These are phyloP conservation scores for Globisporangium cystogenes DNA, from an alignment of 352 stramenopile species.

Conservation along the genomic window DNA sequence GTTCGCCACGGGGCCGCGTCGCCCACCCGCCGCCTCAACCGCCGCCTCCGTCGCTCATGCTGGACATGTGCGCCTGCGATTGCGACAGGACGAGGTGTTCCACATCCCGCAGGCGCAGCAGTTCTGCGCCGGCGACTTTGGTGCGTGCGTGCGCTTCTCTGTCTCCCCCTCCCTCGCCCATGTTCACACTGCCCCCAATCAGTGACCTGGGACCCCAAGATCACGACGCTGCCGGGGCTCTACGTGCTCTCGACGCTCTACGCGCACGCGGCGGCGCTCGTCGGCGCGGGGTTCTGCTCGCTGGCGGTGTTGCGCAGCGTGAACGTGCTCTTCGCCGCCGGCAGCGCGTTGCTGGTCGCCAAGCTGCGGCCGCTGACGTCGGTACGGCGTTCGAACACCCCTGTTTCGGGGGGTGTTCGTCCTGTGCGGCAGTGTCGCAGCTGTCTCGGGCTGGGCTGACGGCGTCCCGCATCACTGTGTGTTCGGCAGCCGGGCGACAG, in stretches of 20 bases:
- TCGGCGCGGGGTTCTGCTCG: conserved; percentile 43
- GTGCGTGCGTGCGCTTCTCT: conserved; percentile 19
- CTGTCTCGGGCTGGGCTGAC: neutral
- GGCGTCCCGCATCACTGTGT: too few species aligned
- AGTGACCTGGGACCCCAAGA: conserved; percentile 90
- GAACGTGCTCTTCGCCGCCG: conserved; percentile 78
- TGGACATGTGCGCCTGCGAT: neutral
- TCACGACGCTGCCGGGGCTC: conserved; percentile 90
- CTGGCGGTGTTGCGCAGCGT: conserved; percentile 52
- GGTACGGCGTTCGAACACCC: conserved; percentile 5
- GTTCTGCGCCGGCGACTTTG: conserved; percentile 68
- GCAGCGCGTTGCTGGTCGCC: conserved; percentile 45
- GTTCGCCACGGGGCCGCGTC: neutral
- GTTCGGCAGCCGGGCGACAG: conserved; percentile 27
- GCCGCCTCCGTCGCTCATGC: too few species aligned
- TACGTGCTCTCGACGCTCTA: conserved; percentile 65
- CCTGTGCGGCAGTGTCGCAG: neutral
- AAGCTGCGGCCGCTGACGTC: conserved; percentile 36
- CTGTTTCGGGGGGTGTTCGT: neutral
- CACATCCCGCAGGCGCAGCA: conserved; percentile 75
- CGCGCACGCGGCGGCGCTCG: conserved; percentile 13
- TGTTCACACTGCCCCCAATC: too few species aligned
- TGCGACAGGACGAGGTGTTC: conserved; percentile 83
- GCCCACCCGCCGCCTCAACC: neutral
- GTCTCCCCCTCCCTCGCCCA: neutral